Percentiles rank a stretch among this genome's conserved stretches.
These are phyloP conservation scores for Ophiostoma sp. DNA, from an alignment of 2,329 filamentous ascomycete genomes.

Conservation along the genomic window DNA sequence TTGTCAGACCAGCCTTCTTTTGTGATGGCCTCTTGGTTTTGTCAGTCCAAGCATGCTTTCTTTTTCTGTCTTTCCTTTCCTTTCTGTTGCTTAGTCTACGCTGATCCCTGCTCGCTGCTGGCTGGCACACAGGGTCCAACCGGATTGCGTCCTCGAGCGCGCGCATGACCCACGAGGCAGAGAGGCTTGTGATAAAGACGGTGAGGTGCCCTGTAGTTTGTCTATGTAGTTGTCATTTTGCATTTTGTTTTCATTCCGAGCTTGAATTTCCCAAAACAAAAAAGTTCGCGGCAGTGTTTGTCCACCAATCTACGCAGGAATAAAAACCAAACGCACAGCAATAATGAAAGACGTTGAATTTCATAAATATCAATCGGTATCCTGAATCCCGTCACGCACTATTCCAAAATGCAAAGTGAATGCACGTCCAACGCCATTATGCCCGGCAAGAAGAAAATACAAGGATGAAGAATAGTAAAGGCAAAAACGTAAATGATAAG, in stretches of 20 bases:
- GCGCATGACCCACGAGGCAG: not conserved
- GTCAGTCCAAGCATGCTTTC: not conserved
- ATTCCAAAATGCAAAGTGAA: not conserved
- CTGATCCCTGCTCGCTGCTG: not conserved
- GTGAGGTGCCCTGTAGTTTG: not conserved
- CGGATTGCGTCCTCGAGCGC: conserved; percentile 1
- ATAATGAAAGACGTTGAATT: no score
- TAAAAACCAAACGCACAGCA: no score
- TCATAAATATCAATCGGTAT: no score
- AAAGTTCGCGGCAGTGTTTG: no score
- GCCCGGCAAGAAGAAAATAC: not conserved
- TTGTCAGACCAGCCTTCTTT: conserved; percentile 2
- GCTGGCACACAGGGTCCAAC: not conserved
- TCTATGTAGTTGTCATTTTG: not conserved
- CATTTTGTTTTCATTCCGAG: no score
- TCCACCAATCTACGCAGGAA: no score
- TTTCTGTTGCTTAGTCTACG: conserved; percentile 7
- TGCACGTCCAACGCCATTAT: not conserved
- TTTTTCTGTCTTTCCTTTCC: not conserved
- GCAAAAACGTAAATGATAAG: not conserved
- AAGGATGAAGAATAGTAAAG: not conserved
- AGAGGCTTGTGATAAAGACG: not conserved
- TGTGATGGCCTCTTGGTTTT: not conserved
- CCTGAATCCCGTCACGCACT: not conserved
- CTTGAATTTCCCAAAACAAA: no score